These are phyloP conservation scores for Bacidia rubella DNA, from an alignment of 495 filamentous ascomycete species.

Conservation along the genomic window DNA sequence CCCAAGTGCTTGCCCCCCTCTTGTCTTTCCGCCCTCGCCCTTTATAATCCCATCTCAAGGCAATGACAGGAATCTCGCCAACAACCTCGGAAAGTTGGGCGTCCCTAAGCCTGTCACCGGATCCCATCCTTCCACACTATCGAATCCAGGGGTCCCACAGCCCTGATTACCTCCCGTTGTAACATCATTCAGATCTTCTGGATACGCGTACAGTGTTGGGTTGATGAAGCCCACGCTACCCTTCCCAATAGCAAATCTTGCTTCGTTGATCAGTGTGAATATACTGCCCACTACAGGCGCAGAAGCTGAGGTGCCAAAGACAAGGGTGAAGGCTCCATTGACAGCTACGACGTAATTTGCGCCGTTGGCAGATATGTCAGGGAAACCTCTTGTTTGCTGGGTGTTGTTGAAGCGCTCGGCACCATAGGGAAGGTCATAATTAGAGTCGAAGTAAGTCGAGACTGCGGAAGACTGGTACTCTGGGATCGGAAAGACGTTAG, in stretches of 20 bases:
- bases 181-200: slow-evolving; percentile 48
- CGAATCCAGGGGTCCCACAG: slow-evolving; percentile 44
- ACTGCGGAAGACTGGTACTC: slow-evolving; percentile 44
- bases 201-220: slow-evolving; percentile 46
- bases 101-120: slow-evolving; percentile 50
- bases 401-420: slow-evolving; percentile 42
- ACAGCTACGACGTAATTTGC: slow-evolving; percentile 38
- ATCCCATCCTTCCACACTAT: slow-evolving; percentile 43
- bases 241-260: slow-evolving; percentile 40
- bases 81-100: slow-evolving; percentile 38
- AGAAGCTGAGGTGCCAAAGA: slow-evolving; percentile 46
- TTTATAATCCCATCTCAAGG: background rate
- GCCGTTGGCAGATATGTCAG: slow-evolving; percentile 54
- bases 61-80: slow-evolving; percentile 31
- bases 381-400: slow-evolving; percentile 46
- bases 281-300: slow-evolving; percentile 43
- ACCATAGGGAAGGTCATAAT: slow-evolving; percentile 33
- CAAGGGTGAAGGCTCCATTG: slow-evolving; percentile 25
- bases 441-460: slow-evolving; percentile 29
- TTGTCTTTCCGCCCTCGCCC: background rate
- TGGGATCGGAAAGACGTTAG: slow-evolving; percentile 49
- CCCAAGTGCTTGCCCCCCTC: background rate
- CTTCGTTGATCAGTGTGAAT: slow-evolving; percentile 50
- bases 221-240: slow-evolving; percentile 48
- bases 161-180: slow-evolving; percentile 43